Conservation (phyloP, 768 basidiomycete species). For the Pulveroboletus sp. region DNA sequence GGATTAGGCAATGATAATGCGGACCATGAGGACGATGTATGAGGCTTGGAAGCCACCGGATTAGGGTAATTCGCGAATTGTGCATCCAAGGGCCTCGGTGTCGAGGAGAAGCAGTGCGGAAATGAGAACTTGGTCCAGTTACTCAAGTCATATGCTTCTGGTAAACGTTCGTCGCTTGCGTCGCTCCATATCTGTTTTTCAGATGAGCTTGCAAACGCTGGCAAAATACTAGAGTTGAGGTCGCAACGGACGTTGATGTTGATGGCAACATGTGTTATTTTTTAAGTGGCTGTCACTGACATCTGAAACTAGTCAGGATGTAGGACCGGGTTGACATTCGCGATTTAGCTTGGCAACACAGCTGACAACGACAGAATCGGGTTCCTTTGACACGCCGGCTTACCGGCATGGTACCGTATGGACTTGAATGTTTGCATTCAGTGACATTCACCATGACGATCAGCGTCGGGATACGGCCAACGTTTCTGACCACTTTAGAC, state of each 20-base stretch:
- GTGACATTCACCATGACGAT: constrained; percentile 3
- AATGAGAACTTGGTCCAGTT: no score
- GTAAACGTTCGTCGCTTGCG: background rate
- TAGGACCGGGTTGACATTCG: background rate
- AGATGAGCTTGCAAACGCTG: background rate
- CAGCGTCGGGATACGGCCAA: background rate
- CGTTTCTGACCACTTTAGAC: background rate
- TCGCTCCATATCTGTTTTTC: background rate
- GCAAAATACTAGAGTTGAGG: background rate
- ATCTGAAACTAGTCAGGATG: background rate
- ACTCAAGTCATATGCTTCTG: background rate
- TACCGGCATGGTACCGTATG: background rate
- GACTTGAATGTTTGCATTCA: no score
- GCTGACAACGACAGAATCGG: background rate
- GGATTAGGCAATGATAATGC: background rate
- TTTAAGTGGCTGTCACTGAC: background rate
- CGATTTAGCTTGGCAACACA: background rate
- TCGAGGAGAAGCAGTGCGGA: no score
- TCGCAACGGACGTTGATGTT: background rate
- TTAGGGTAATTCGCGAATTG: no score
- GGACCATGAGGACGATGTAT: background rate
- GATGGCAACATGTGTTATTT: background rate
- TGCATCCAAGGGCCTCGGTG: no score
- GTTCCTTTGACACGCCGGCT: background rate
- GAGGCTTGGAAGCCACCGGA: no score